Percentiles rank a stretch among this genome's conserved stretches.
phyloP scores from a whole-genome alignment of 495 filamentous ascomycete species.

The Xylaria telfairii region DNA sequence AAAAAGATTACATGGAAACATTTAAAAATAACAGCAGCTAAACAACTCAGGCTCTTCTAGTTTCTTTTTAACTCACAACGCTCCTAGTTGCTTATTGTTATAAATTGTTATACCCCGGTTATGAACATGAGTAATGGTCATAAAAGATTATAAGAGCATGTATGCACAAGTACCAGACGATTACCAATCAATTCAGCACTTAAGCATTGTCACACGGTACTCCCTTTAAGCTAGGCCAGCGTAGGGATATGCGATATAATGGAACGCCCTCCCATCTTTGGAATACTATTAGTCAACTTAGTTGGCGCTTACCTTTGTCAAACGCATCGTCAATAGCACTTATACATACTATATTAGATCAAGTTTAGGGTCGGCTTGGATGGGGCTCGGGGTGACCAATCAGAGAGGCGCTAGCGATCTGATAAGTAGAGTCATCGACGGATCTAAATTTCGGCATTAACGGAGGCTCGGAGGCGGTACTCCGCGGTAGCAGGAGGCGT shows the following conservation, averaged over 20 bases:
- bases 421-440: slow-evolving; percentile 15
- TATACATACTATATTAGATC: background rate
- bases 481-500: background rate
- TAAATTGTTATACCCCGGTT: background rate
- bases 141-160: background rate
- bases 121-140: background rate
- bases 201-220: background rate
- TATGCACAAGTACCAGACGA: background rate
- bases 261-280: background rate
- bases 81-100: background rate
- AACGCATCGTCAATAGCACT: background rate
- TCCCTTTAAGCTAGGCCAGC: background rate
- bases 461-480: slow-evolving; percentile 9
- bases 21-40: background rate
- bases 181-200: background rate
- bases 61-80: background rate
- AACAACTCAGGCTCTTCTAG: background rate
- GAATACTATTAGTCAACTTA: slow-evolving; percentile 4
- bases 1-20: background rate
- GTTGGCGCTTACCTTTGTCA: background rate
- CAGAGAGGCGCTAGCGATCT: slow-evolving; percentile 9
- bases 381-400: slow-evolving; percentile 5
- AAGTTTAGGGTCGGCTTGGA: background rate
- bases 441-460: slow-evolving; percentile 12
- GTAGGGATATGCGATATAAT: background rate